phyloP scores from a whole-genome alignment of 305 asterid genomes.

The Striga hermonthica region DNA sequence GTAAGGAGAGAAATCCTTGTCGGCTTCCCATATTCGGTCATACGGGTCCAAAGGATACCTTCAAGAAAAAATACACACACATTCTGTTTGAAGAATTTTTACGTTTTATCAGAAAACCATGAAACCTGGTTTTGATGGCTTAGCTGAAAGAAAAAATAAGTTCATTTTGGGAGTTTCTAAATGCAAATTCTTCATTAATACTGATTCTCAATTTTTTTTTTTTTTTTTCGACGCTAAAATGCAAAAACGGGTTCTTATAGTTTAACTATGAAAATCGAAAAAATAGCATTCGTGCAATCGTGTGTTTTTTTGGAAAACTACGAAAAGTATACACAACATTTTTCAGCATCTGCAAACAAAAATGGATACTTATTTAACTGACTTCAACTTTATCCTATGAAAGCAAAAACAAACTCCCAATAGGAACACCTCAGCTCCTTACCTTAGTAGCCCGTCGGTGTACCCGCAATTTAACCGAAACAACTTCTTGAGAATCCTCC shows the following conservation, averaged over 20 bases:
- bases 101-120: too few relatives aligned
- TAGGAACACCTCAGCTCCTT: neutral
- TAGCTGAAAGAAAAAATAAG: too few relatives aligned
- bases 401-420: too few relatives aligned
- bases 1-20: constrained; percentile 74
- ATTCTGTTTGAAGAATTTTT: too few relatives aligned
- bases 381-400: too few relatives aligned
- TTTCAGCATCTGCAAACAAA: too few relatives aligned
- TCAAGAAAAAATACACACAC: neutral
- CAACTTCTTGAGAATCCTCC: constrained; percentile 59
- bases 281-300: neutral
- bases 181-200: too few relatives aligned
- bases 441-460: constrained; percentile 73
- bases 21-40: constrained; percentile 92
- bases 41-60: constrained; percentile 89
- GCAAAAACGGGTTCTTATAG: neutral
- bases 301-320: neutral
- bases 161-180: too few relatives aligned
- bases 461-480: constrained; percentile 81
- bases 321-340: neutral
- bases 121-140: too few relatives aligned
- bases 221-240: too few relatives aligned
- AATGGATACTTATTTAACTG: too few relatives aligned
- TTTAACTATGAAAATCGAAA: neutral
- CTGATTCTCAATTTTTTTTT: too few relatives aligned